Evolutionary conservation across 805 yeast species (phyloP).

Genomic region (Lipomyces sp.): DNA sequence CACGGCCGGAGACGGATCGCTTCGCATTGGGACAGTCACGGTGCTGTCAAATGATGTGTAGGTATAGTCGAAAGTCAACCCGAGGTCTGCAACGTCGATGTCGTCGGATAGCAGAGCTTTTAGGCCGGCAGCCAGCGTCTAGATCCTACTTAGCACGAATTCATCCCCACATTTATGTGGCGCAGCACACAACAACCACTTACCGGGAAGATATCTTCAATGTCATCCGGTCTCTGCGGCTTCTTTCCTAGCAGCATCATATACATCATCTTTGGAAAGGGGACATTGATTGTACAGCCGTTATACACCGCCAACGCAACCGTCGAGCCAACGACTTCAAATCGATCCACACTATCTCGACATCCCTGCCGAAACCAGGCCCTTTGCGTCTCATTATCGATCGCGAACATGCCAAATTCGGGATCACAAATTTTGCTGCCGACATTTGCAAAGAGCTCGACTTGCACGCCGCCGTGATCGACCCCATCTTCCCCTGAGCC

Average conservation of each 20-base stretch:
- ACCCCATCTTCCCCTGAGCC: slow-evolving; percentile 42
- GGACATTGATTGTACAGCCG: slow-evolving; percentile 41
- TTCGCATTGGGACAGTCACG: slow-evolving; percentile 16
- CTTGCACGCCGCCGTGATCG: slow-evolving; percentile 45
- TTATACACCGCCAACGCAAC: slow-evolving; percentile 44
- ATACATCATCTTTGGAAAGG: slow-evolving; percentile 41
- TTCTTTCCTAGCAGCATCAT: slow-evolving; percentile 15
- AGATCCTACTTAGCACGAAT: not conserved
- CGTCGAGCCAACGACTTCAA: slow-evolving; percentile 40
- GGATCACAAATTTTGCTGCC: slow-evolving; percentile 38
- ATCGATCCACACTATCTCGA: slow-evolving; percentile 32
- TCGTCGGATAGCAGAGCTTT: slow-evolving; percentile 17
- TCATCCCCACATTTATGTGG: not conserved
- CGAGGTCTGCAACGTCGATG: slow-evolving; percentile 28
- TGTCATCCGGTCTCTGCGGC: slow-evolving; percentile 21
- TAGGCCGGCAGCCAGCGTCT: slow-evolving; percentile 28
- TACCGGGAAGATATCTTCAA: slow-evolving; percentile 39
- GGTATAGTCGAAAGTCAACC: slow-evolving; percentile 36
- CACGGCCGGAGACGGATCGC: slow-evolving; percentile 23
- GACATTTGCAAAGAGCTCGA: slow-evolving; percentile 41
- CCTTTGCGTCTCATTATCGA: slow-evolving; percentile 31
- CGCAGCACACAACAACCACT: not conserved
- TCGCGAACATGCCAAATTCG: slow-evolving; percentile 32
- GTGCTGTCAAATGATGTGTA: slow-evolving; percentile 22
- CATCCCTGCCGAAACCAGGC: slow-evolving; percentile 41